Base-by-base conservation (phyloP, 1,284 basidiomycete genomes). In the Fomitopsis pinicola region DNA sequence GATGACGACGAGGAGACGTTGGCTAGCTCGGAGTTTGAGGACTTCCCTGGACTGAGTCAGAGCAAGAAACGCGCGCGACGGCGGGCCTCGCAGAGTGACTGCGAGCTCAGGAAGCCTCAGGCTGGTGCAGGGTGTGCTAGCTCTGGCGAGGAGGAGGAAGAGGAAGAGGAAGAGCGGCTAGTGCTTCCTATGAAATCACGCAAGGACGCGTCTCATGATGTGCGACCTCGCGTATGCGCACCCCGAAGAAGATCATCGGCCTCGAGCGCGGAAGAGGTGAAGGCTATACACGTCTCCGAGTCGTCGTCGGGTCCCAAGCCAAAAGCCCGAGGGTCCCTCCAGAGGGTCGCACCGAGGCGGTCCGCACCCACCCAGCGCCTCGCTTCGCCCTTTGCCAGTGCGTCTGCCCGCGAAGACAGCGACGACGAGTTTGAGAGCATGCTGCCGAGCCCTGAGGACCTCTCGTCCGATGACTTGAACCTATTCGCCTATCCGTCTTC, bases 401-500 rank as follows among this genome's bases (percentile, higher is more conserved):
- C 42, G 14, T 5, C 15, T 38, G 35, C 40, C 19, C 38, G 48
- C 19, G 54, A 46, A 33, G 26, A 30, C 5, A 22, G 14, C 12
- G 62, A 54, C 15, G 35, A 54, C 17, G 40, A 42, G 6, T 10
- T 33, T 44, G 59, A 60, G 12, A 36, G 59, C 26, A 61, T 56
- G 54, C 61, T 63, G 52, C 50, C 59, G 38, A 58, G 50, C n/a
- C 62, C 54, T 9, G 61, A 56, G 42, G 64, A 68, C 52, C 60
- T 69, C 8, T 71, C 73, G 45, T 85, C 83, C 15, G 83, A 85
- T 59, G 83, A 85, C 64, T 69, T 85, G 62, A 74, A 85, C 68
- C 69, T 85, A 59, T 84, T 85, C 68, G 76, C 79, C 14, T 78
- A 74, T 64, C 55, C 67, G 22, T 67, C 67, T 3, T 65, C 68